A percentile compares a stretch with the other conserved stretches of the same genome.
These are phyloP conservation scores for Haematococcus lacustris DNA, from an alignment of 139 green algal species.

Conservation along the genomic window DNA sequence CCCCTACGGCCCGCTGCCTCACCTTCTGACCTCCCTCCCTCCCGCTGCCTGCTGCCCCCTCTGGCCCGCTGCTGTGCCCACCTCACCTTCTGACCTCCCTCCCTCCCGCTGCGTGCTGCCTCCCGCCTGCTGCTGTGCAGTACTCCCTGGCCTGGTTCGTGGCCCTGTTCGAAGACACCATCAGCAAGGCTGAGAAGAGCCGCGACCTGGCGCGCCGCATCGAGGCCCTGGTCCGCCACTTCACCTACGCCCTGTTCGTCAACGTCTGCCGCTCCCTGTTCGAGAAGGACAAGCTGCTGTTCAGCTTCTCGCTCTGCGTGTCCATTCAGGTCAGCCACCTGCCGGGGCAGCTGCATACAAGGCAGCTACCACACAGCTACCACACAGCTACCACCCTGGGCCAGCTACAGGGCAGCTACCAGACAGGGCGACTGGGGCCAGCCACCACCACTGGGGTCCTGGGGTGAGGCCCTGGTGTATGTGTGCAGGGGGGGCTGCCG, in stretches of 20 bases:
- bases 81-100: no score
- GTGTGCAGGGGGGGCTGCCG: no score
- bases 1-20: no score
- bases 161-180: conserved; percentile 37
- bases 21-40: no score
- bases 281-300: conserved; percentile 83
- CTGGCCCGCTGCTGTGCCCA: no score
- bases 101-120: no score
- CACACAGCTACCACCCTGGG: no score
- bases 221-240: conserved; percentile 38
- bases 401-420: neutral
- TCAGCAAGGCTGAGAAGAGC: conserved; percentile 27
- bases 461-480: no score
- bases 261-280: conserved; percentile 69
- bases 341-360: neutral
- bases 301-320: conserved; percentile 53
- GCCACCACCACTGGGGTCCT: no score
- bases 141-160: conserved; percentile 56
- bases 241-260: conserved; percentile 57
- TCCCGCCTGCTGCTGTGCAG: no score
- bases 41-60: no score
- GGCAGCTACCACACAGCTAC: no score
- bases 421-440: neutral
- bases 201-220: conserved; percentile 40
- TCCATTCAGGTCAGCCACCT: neutral